A percentile compares a stretch with the other conserved stretches of the same genome.
Evolutionary conservation across 2,329 filamentous ascomycete genomes (phyloP).

Genomic region (Colletotrichum limetticola): DNA sequence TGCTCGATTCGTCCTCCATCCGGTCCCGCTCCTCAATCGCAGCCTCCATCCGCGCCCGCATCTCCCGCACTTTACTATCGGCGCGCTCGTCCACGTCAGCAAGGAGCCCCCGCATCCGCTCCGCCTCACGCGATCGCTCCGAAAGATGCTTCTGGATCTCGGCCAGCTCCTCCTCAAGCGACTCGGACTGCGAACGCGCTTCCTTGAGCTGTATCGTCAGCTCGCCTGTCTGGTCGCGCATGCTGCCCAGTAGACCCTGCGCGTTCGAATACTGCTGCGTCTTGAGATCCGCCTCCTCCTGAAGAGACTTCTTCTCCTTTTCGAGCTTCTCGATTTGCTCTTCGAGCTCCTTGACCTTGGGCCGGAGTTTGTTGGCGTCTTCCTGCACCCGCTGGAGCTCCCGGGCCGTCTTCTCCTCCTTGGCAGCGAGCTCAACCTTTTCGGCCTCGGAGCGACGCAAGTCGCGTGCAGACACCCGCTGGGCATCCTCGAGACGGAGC

Average conservation of each 20-base stretch:
- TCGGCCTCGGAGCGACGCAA: constrained; percentile 81
- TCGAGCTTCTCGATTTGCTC: constrained; percentile 76
- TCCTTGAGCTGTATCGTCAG: constrained; percentile 93
- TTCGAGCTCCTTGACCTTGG: constrained; percentile 74
- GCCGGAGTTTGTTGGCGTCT: constrained; percentile 75
- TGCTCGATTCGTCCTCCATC: constrained; percentile 89
- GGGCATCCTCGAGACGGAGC: constrained; percentile 81
- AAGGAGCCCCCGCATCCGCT: constrained; percentile 92
- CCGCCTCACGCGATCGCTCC: constrained; percentile 89
- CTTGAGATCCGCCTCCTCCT: constrained; percentile 87
- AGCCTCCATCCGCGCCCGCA: constrained; percentile 87
- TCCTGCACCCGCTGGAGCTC: constrained; percentile 80
- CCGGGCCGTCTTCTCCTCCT: constrained; percentile 74
- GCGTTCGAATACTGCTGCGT: constrained; percentile 86
- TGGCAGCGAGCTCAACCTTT: constrained; percentile 80
- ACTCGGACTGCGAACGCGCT: constrained; percentile 82
- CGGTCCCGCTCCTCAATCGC: constrained; percentile 95
- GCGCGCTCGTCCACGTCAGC: constrained; percentile 87
- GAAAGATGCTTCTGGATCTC: constrained; percentile 88
- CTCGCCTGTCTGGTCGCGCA: constrained; percentile 93
- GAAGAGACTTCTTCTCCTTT: constrained; percentile 73
- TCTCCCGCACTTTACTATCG: constrained; percentile 85
- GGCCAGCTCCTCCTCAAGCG: constrained; percentile 88
- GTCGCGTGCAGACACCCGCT: constrained; percentile 79
- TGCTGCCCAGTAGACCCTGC: constrained; percentile 86